These are phyloP conservation scores for Populus nigra DNA, from an alignment of 345 rosid genomes.

Conservation along the genomic window DNA sequence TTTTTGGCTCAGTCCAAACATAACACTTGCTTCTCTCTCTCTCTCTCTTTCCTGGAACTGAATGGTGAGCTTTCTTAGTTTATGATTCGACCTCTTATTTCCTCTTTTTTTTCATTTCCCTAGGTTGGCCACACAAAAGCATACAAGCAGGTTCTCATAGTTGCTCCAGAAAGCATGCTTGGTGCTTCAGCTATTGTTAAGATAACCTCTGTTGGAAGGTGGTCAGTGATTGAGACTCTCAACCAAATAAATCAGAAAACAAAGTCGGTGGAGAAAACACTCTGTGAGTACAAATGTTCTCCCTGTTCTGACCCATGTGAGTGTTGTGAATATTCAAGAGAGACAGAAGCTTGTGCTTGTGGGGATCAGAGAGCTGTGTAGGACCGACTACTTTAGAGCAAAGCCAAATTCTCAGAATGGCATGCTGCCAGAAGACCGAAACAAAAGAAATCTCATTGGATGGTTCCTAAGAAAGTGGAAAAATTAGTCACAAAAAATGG, in stretches of 20 bases:
- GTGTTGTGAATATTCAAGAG: constrained; percentile 40
- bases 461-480: constrained; percentile 51
- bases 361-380: constrained; percentile 55
- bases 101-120: constrained; percentile 15
- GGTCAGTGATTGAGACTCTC: constrained; percentile 75
- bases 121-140: constrained; percentile 96
- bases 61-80: neutral
- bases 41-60: neutral
- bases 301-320: constrained; percentile 33
- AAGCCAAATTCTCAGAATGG: constrained; percentile 14
- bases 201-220: constrained; percentile 90
- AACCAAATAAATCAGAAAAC: constrained; percentile 23
- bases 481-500: constrained; percentile 23
- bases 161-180: constrained; percentile 61
- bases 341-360: constrained; percentile 42
- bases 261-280: constrained; percentile 17
- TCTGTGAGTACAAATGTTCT: constrained; percentile 29
- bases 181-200: constrained; percentile 74
- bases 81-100: neutral
- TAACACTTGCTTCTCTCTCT: neutral
- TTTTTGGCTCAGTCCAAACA: neutral
- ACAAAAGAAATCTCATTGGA: constrained; percentile 35
- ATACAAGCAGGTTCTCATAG: constrained; percentile 77
- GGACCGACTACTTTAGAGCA: constrained; percentile 25
- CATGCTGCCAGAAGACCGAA: constrained; percentile 30